These are phyloP conservation scores for Colletotrichum sp. DNA, from an alignment of 2,329 filamentous ascomycete genomes.

Conservation along the genomic window DNA sequence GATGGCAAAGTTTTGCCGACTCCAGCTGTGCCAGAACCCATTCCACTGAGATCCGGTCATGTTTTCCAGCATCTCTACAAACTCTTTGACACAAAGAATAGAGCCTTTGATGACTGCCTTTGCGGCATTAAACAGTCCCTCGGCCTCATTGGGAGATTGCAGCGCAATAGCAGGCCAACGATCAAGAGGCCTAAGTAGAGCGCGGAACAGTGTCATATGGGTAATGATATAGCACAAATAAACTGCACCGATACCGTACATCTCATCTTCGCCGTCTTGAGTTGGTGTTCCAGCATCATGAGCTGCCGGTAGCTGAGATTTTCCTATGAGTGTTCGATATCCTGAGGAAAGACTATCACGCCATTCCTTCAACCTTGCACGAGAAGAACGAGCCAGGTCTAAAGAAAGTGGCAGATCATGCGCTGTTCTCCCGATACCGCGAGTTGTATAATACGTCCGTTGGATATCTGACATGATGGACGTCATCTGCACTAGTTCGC, in stretches of 20 bases:
- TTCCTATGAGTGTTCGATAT: neutral
- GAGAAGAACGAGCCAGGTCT: neutral
- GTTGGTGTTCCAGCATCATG: neutral
- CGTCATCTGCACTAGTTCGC: neutral
- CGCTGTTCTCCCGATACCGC: neutral
- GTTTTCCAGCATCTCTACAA: neutral
- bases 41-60: neutral
- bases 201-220: neutral
- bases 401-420: neutral
- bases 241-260: neutral
- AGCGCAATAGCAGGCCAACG: neutral
- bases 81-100: neutral
- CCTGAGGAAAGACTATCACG: neutral
- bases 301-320: accelerated
- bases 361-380: neutral
- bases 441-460: neutral
- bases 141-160: neutral
- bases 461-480: neutral
- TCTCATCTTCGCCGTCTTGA: neutral
- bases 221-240: neutral
- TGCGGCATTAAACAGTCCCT: neutral
- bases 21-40: neutral
- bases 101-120: neutral
- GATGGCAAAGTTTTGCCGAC: neutral
- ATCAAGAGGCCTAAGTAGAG: neutral